Percentiles rank a stretch among this genome's conserved stretches.
phyloP scores from a whole-genome alignment of 345 rosid genomes.

The Draba incana region DNA sequence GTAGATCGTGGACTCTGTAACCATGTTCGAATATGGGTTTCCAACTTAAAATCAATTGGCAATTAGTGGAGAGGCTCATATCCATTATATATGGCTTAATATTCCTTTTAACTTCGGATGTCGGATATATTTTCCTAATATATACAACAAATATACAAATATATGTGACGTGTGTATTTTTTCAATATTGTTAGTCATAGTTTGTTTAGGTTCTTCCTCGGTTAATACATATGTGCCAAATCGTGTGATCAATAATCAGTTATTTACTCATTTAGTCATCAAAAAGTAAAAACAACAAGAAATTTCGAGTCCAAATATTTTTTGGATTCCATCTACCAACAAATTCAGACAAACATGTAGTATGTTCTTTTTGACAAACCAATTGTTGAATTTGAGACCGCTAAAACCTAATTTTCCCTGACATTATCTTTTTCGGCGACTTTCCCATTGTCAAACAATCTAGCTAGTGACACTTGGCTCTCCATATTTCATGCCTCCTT shows the following conservation, averaged over 20 bases:
- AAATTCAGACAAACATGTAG: background rate
- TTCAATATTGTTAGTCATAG: background rate
- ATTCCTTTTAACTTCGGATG: too few species aligned
- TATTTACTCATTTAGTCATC: background rate
- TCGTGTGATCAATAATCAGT: background rate
- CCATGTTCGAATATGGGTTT: too few species aligned
- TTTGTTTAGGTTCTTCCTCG: background rate
- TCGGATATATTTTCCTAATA: too few species aligned
- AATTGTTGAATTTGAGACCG: conserved; percentile 20
- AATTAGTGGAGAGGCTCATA: too few species aligned
- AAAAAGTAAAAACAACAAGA: background rate
- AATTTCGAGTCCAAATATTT: background rate
- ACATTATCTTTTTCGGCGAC: conserved; percentile 24
- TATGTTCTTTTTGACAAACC: background rate
- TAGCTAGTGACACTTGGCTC: conserved; percentile 35
- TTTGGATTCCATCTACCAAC: background rate
- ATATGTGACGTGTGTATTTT: background rate
- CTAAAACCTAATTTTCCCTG: conserved; percentile 10
- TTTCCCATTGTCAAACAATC: background rate
- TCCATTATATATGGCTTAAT: too few species aligned
- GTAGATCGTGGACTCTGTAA: too few species aligned
- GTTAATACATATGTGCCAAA: background rate
- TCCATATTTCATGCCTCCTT: conserved; percentile 20
- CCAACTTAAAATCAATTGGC: too few species aligned
- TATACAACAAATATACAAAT: background rate